Percentiles rank a stretch among this genome's conserved stretches.
Evolutionary conservation across 2,329 filamentous ascomycete genomes (phyloP).

Genomic region (Myriosclerotinia curreyana): DNA sequence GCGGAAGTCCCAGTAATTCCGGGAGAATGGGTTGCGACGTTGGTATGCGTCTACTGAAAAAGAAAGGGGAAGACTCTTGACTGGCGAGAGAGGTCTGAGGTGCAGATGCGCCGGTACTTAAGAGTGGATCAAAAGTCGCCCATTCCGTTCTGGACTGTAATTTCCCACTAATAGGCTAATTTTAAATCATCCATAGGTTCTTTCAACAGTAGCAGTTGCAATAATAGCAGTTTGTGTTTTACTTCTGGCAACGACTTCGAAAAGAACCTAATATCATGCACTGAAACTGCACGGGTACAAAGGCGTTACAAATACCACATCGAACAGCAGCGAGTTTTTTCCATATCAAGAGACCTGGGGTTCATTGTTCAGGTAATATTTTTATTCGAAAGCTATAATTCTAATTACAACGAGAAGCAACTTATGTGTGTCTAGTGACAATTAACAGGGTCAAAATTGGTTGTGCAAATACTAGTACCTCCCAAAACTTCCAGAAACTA

Average conservation of each 20-base stretch:
- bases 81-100: neutral
- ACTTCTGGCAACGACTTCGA: constrained; percentile 49
- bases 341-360: neutral
- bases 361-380: neutral
- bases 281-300: constrained; percentile 23
- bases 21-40: too few relatives aligned
- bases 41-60: neutral
- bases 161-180: neutral
- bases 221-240: constrained; percentile 66
- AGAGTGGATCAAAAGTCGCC: too few relatives aligned
- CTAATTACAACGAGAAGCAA: constrained; percentile 19
- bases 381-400: constrained; percentile 15
- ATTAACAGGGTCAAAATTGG: constrained; percentile 19
- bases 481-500: constrained; percentile 19
- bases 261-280: constrained; percentile 22
- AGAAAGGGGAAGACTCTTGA: neutral
- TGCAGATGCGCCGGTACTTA: neutral
- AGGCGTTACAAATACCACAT: neutral
- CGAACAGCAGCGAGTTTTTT: neutral
- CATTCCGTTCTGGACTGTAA: neutral
- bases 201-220: constrained; percentile 57
- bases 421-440: constrained; percentile 7
- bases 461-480: constrained; percentile 21
- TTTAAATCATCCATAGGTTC: constrained; percentile 47
- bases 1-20: too few relatives aligned